Evolutionary conservation across 805 yeast species (phyloP).

Genomic region (Yamadazyma kitorensis): DNA sequence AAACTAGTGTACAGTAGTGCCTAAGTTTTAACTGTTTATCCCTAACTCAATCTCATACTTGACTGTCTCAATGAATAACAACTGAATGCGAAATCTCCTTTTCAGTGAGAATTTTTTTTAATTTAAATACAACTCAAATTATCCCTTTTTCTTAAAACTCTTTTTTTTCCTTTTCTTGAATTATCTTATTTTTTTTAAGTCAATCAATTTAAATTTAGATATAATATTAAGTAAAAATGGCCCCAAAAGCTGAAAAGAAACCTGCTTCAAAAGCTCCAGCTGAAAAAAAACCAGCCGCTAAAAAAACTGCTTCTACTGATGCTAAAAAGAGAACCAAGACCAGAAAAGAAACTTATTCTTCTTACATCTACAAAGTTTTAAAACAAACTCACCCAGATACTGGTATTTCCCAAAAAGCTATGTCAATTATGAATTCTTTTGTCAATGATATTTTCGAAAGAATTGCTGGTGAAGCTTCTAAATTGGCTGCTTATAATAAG

Average conservation of each 20-base stretch:
- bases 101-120: too few species aligned
- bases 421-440: conserved; percentile 98
- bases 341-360: conserved; percentile 97
- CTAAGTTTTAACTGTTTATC: too few species aligned
- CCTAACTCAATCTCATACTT: too few species aligned
- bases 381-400: conserved; percentile 99
- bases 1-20: too few species aligned
- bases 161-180: too few species aligned
- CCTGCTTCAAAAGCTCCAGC: conserved; percentile 98
- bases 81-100: too few species aligned
- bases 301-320: conserved; percentile 77
- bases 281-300: conserved; percentile 89
- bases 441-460: conserved; percentile 98
- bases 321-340: conserved; percentile 91
- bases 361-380: conserved; percentile 97
- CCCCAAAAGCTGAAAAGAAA: conserved; percentile 65
- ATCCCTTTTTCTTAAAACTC: too few species aligned
- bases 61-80: too few species aligned
- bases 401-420: conserved; percentile 98
- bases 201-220: too few species aligned
- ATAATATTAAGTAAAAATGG: conserved; percentile 46
- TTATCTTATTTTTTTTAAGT: too few species aligned
- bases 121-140: too few species aligned
- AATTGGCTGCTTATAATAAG: conserved; percentile 98
- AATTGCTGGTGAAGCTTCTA: conserved; percentile 96